Evolutionary conservation across 2,329 filamentous ascomycete genomes (phyloP).

Genomic region (Pseudocercospora musae): DNA sequence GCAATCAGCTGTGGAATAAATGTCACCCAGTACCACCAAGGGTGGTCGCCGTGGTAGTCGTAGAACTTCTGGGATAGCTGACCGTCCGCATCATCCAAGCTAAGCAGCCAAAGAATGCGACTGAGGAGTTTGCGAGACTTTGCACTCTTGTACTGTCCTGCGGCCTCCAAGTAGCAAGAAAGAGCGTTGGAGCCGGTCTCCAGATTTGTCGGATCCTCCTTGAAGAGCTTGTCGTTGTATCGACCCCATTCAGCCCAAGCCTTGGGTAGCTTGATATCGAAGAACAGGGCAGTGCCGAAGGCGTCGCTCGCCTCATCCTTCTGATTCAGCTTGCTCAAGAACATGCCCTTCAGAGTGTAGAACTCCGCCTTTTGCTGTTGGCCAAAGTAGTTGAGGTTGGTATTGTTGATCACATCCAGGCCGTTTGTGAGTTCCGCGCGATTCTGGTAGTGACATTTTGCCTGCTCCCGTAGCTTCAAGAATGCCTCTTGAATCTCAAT

Average conservation of each 20-base stretch:
- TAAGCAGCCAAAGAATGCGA: slow-evolving; percentile 91
- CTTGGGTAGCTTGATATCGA: slow-evolving; percentile 91
- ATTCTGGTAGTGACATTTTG: slow-evolving; percentile 98
- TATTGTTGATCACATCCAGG: slow-evolving; percentile 98
- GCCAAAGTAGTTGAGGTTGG: slow-evolving; percentile 97
- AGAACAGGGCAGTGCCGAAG: slow-evolving; percentile 92
- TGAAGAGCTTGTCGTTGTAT: slow-evolving; percentile 96
- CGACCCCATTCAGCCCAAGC: slow-evolving; percentile 99
- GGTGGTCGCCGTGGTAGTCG: slow-evolving; percentile 94
- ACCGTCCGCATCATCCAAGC: slow-evolving; percentile 83
- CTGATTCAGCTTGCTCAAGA: slow-evolving; percentile 87
- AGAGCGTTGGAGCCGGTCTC: slow-evolving; percentile 85
- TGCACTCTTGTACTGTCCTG: slow-evolving; percentile 92
- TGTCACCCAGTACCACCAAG: slow-evolving; percentile 99
- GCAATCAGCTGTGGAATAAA: slow-evolving; percentile 96
- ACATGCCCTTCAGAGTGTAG: slow-evolving; percentile 99
- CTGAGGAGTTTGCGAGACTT: slow-evolving; percentile 93
- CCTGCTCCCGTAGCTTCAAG: slow-evolving; percentile 95
- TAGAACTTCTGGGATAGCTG: slow-evolving; percentile 83
- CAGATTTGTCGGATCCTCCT: slow-evolving; percentile 78
- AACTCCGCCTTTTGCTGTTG: slow-evolving; percentile 96
- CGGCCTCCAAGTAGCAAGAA: slow-evolving; percentile 93
- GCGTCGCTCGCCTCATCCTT: slow-evolving; percentile 89
- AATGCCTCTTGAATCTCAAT: slow-evolving; percentile 99
- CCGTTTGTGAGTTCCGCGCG: slow-evolving; percentile 86